These are phyloP conservation scores for Suhomyces bokatorum DNA, from an alignment of 1,139 yeast genomes.

Conservation along the genomic window DNA sequence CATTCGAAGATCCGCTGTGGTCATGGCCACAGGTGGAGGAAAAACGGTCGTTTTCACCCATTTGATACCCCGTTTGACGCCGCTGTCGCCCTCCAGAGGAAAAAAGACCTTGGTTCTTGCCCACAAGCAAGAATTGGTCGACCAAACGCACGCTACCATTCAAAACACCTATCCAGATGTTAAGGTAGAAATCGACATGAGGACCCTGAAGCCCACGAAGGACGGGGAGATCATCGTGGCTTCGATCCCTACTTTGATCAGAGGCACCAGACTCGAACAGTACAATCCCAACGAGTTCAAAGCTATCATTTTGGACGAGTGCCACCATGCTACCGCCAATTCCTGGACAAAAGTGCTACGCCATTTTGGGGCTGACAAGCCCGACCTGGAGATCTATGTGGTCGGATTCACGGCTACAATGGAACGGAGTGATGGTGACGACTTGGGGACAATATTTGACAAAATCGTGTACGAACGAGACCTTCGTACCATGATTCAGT, in stretches of 20 bases:
- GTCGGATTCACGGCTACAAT: conserved; percentile 89
- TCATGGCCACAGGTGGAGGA: conserved; percentile 94
- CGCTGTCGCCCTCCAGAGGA: conserved; percentile 34
- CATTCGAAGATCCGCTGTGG: conserved; percentile 68
- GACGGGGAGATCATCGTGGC: conserved; percentile 71
- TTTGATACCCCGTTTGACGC: conserved; percentile 52
- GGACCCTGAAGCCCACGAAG: conserved; percentile 37
- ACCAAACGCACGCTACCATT: conserved; percentile 65
- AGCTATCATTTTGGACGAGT: conserved; percentile 83
- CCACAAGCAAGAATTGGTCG: conserved; percentile 76
- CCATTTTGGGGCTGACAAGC: conserved; percentile 54
- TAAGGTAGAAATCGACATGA: conserved; percentile 75
- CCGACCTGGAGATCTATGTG: conserved; percentile 51
- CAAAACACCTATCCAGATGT: conserved; percentile 48
- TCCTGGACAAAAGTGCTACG: conserved; percentile 61
- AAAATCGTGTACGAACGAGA: conserved; percentile 72
- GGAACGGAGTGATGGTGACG: conserved; percentile 63
- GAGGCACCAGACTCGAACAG: conserved; percentile 48
- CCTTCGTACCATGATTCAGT: conserved; percentile 65
- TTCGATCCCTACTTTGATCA: conserved; percentile 66
- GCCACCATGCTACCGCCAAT: conserved; percentile 85
- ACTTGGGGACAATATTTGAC: conserved; percentile 64
- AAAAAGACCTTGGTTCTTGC: conserved; percentile 67
- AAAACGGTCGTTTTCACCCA: conserved; percentile 84
- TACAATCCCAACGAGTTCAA: conserved; percentile 63